These are phyloP conservation scores for Ganoderma boninense DNA, from an alignment of 1,284 basidiomycete genomes.

Conservation along the genomic window DNA sequence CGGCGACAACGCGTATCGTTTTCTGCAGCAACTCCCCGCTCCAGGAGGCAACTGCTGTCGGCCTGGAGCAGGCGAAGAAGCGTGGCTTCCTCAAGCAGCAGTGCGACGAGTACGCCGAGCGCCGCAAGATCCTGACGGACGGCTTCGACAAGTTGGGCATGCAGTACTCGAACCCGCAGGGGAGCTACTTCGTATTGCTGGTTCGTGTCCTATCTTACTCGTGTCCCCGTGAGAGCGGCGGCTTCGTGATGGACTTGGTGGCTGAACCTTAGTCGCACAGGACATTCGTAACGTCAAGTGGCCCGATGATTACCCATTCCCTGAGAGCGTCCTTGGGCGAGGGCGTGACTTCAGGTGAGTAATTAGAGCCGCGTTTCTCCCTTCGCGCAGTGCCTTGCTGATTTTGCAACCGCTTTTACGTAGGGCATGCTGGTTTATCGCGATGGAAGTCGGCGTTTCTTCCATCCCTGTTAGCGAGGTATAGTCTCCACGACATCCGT, in stretches of 20 bases:
- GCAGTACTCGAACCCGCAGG: slow-evolving; percentile 88
- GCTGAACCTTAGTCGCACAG: slow-evolving; percentile 45
- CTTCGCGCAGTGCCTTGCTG: slow-evolving; percentile 23
- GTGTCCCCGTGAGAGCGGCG: not conserved
- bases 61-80: slow-evolving; percentile 79
- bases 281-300: slow-evolving; percentile 86
- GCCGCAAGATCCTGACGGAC: slow-evolving; percentile 77
- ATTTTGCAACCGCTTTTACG: slow-evolving; percentile 17
- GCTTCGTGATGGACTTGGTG: not conserved
- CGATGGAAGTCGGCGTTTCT: slow-evolving; percentile 88
- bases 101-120: slow-evolving; percentile 80
- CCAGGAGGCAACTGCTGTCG: slow-evolving; percentile 91
- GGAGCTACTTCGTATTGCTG: slow-evolving; percentile 90
- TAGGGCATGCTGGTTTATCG: slow-evolving; percentile 92
- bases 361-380: slow-evolving; percentile 13
- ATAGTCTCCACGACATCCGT: slow-evolving; percentile 35
- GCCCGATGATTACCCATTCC: slow-evolving; percentile 88
- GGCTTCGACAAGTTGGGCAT: slow-evolving; percentile 89
- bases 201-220: slow-evolving; percentile 50
- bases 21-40: slow-evolving; percentile 94
- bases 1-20: slow-evolving; percentile 93
- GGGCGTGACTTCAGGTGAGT: slow-evolving; percentile 88
- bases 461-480: slow-evolving; percentile 95
- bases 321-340: slow-evolving; percentile 77
- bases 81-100: slow-evolving; percentile 87